Conservation (phyloP, 768 basidiomycete genomes). For the Kwoniella shandongensis region DNA sequence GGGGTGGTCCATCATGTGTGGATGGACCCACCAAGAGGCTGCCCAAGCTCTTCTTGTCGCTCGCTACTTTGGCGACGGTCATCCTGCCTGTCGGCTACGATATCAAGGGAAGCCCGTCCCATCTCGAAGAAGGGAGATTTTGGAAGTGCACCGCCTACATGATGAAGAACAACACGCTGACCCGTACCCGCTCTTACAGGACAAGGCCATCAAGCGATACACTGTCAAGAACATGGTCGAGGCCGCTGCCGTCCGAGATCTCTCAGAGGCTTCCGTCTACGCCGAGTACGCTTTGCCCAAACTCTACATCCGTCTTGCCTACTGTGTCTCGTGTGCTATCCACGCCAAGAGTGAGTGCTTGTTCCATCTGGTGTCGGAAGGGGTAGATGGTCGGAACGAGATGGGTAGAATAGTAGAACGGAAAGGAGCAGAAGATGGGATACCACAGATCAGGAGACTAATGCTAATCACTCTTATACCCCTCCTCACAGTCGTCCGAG, state of each 20-base stretch:
- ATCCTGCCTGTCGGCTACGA: too few relatives aligned
- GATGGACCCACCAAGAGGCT: too few relatives aligned
- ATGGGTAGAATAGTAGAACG: too few relatives aligned
- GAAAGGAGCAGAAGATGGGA: neutral
- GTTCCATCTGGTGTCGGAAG: too few relatives aligned
- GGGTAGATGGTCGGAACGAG: too few relatives aligned
- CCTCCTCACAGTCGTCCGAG: slow-evolving; percentile 76
- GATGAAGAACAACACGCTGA: too few relatives aligned
- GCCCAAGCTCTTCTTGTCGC: too few relatives aligned
- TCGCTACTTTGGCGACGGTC: too few relatives aligned
- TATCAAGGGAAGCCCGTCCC: too few relatives aligned
- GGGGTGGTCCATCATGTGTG: too few relatives aligned
- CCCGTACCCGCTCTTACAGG: slow-evolving; percentile 57
- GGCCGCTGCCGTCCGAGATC: slow-evolving; percentile 95
- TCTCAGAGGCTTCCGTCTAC: slow-evolving; percentile 94
- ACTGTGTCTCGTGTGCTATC: slow-evolving; percentile 99
- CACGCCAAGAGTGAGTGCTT: slow-evolving; percentile 87
- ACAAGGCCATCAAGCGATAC: slow-evolving; percentile 99
- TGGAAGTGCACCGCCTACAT: slow-evolving; percentile 4
- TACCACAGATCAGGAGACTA: neutral
- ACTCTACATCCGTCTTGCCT: slow-evolving; percentile 96
- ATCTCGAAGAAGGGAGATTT: neutral
- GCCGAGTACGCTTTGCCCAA: slow-evolving; percentile 94
- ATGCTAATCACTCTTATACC: neutral
- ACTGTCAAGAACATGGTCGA: slow-evolving; percentile 99